Percentiles rank a stretch among this genome's conserved stretches.
Evolutionary conservation across 2,329 filamentous ascomycete genomes (phyloP).

Genomic region (Neonectria faginata): DNA sequence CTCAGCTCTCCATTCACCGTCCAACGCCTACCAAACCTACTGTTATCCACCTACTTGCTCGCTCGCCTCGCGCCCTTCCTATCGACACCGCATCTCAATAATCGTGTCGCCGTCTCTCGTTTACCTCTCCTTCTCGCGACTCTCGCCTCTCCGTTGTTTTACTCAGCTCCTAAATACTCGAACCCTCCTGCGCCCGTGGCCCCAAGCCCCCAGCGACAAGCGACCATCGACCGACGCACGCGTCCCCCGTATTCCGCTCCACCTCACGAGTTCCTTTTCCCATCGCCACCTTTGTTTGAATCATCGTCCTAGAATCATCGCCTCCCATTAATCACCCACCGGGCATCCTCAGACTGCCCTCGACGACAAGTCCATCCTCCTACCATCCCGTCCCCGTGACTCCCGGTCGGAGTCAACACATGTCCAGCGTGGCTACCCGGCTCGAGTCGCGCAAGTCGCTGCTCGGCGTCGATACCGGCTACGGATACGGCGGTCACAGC

Average conservation of each 20-base stretch:
- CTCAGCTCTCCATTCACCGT: background rate
- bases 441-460: constrained; percentile 57
- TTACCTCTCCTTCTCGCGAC: constrained; percentile 15
- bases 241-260: constrained; percentile 17
- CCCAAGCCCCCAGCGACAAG: constrained; percentile 4
- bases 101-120: constrained; percentile 28
- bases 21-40: background rate
- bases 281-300: constrained; percentile 8
- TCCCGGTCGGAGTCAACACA: constrained; percentile 52
- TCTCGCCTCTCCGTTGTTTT: constrained; percentile 6
- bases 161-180: background rate
- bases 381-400: constrained; percentile 41
- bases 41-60: background rate
- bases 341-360: constrained; percentile 9
- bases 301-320: background rate
- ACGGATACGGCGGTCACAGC: constrained; percentile 50
- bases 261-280: background rate
- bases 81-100: constrained; percentile 17
- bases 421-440: constrained; percentile 54
- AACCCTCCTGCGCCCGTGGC: constrained; percentile 9
- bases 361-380: constrained; percentile 30
- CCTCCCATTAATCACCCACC: background rate
- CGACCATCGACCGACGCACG: constrained; percentile 19
- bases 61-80: constrained; percentile 6
- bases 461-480: constrained; percentile 54